These are phyloP conservation scores for Podaxis sp. DNA, from an alignment of 768 basidiomycete genomes.

Conservation along the genomic window DNA sequence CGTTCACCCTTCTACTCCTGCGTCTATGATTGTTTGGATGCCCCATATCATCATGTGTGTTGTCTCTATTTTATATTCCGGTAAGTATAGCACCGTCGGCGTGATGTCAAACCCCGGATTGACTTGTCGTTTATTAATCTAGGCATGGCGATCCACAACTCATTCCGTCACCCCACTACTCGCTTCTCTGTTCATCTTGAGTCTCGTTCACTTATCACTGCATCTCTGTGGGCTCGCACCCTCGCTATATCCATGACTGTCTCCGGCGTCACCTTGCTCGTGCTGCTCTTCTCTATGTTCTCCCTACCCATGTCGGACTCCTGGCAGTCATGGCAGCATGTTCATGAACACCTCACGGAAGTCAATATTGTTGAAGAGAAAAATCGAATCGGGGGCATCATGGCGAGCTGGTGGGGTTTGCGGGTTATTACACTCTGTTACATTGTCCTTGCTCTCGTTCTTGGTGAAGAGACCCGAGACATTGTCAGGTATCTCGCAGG, in stretches of 20 bases:
- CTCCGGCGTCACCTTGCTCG: conserved; percentile 35
- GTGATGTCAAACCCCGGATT: background rate
- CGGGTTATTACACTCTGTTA: conserved; percentile 34
- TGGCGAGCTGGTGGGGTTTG: conserved; percentile 36
- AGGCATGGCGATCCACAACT: conserved; percentile 33
- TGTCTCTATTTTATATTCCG: conserved; percentile 36
- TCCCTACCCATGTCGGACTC: conserved; percentile 25
- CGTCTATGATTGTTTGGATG: conserved; percentile 39
- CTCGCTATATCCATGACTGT: conserved; percentile 44
- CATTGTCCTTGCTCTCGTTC: conserved; percentile 27
- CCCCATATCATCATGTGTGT: conserved; percentile 40
- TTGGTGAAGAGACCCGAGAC: conserved; percentile 38
- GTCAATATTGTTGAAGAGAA: conserved; percentile 27
- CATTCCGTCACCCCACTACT: conserved; percentile 19
- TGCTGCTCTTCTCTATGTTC: conserved; percentile 35
- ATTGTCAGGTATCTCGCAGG: conserved; percentile 28
- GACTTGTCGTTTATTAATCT: background rate
- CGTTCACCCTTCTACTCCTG: conserved; percentile 37
- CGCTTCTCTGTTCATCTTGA: conserved; percentile 32
- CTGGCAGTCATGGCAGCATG: conserved; percentile 42
- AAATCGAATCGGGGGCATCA: conserved; percentile 22
- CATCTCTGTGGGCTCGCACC: conserved; percentile 52
- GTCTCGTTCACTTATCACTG: conserved; percentile 35
- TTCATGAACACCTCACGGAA: conserved; percentile 36
- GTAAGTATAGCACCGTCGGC: conserved; percentile 18